Conservation (phyloP, 2,329 filamentous ascomycete species). For the Colletotrichum spinosum region DNA sequence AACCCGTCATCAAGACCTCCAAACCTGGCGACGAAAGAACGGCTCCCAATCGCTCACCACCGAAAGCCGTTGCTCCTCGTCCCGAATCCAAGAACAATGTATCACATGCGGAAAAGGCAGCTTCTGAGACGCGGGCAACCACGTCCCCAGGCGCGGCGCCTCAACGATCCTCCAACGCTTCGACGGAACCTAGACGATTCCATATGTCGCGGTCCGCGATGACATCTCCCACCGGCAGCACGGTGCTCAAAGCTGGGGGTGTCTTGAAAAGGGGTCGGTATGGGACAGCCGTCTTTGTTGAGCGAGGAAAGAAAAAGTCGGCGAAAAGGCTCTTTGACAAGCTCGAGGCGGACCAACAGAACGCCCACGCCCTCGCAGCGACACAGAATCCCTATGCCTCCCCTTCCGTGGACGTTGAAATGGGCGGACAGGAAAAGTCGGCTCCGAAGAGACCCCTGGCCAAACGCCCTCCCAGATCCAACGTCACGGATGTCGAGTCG, state of each 20-base stretch:
- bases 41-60: constrained; percentile 38
- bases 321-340: constrained; percentile 39
- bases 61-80: constrained; percentile 25
- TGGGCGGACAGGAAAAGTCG: constrained; percentile 3
- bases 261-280: constrained; percentile 55
- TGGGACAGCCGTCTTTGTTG: constrained; percentile 65
- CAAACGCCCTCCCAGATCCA: constrained; percentile 17
- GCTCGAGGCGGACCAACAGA: constrained; percentile 41
- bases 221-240: constrained; percentile 44
- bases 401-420: constrained; percentile 3
- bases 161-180: constrained; percentile 32
- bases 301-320: constrained; percentile 58
- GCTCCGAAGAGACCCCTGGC: constrained; percentile 34
- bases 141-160: constrained; percentile 1
- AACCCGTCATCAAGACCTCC: constrained; percentile 63
- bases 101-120: neutral
- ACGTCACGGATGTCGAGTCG: constrained; percentile 9
- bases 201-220: constrained; percentile 65
- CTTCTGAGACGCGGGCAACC: constrained; percentile 7
- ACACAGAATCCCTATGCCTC: neutral
- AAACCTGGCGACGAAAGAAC: constrained; percentile 49
- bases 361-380: neutral
- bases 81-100: constrained; percentile 16
- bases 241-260: constrained; percentile 42
- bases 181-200: constrained; percentile 61